These are phyloP conservation scores for Coemansia nantahalensis DNA, from an alignment of 192 early-diverging fungal species.

Conservation along the genomic window DNA sequence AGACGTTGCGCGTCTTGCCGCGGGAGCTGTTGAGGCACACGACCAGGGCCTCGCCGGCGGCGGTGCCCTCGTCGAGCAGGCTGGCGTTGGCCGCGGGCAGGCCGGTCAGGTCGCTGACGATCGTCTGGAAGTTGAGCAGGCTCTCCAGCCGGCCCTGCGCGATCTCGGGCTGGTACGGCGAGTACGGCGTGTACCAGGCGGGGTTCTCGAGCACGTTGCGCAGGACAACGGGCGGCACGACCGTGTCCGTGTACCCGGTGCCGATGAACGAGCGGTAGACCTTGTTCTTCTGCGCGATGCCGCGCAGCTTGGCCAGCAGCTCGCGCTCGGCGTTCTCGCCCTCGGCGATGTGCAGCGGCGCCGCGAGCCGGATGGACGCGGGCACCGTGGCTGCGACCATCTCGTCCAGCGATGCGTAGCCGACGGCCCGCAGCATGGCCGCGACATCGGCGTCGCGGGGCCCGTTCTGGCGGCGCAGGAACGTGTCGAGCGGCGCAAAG, in stretches of 20 bases:
- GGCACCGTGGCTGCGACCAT: constrained; percentile 86
- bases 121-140: constrained; percentile 96
- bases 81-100: constrained; percentile 95
- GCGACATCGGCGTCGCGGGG: constrained; percentile 70
- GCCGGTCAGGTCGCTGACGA: constrained; percentile 95
- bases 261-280: constrained; percentile 91
- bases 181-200: constrained; percentile 99
- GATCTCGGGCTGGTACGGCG: constrained; percentile 99
- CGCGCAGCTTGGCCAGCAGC: constrained; percentile 75
- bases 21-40: constrained; percentile 72
- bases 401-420: constrained; percentile 75
- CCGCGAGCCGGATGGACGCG: constrained; percentile 67
- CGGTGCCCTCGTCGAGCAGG: constrained; percentile 98
- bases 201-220: constrained; percentile 98
- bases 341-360: constrained; percentile 70
- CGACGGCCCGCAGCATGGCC: constrained; percentile 80
- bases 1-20: constrained; percentile 79
- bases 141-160: constrained; percentile 97
- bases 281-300: constrained; percentile 92
- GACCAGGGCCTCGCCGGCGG: constrained; percentile 96
- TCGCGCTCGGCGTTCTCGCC: constrained; percentile 79
- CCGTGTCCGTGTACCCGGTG: constrained; percentile 89
- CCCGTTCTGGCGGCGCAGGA: constrained; percentile 87
- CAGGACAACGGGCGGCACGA: constrained; percentile 92
- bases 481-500: constrained; percentile 62